phyloP scores from a whole-genome alignment of 2,329 filamentous ascomycete species.

The Epichloe gansuensis region DNA sequence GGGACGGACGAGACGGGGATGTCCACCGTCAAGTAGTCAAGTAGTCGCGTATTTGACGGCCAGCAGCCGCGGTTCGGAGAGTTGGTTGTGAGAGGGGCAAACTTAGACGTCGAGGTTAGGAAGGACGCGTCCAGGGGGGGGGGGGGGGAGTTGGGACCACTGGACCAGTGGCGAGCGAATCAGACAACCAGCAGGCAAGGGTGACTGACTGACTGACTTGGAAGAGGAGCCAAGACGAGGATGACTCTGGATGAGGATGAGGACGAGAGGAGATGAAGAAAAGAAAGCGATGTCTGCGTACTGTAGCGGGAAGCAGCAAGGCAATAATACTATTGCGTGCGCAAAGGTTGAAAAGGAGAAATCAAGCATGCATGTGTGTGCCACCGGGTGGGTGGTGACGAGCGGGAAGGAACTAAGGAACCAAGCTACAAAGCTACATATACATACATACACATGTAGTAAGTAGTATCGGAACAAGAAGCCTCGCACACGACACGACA shows the following conservation, averaged over 20 bases:
- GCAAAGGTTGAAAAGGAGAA: neutral
- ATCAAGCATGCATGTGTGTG: neutral
- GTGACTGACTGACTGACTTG: neutral
- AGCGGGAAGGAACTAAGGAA: conserved; percentile 4
- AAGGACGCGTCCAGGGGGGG: neutral
- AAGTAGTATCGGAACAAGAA: too few relatives aligned
- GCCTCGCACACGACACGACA: too few relatives aligned
- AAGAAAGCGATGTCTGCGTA: neutral
- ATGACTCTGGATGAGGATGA: neutral
- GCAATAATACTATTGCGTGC: neutral
- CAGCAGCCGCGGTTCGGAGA: neutral
- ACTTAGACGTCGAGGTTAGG: neutral
- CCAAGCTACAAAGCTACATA: neutral
- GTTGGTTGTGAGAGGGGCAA: neutral
- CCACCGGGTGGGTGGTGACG: neutral
- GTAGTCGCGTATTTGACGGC: neutral
- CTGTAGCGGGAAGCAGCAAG: neutral
- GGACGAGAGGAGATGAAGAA: neutral
- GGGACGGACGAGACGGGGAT: neutral
- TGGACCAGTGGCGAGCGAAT: neutral
- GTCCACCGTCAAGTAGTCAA: neutral
- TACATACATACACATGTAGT: too few relatives aligned
- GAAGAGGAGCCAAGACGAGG: neutral
- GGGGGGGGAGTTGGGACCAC: neutral
- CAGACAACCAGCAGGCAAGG: neutral